Evolutionary conservation across 2,329 filamentous ascomycete species (phyloP), one percentile per base, ranked within the genome.

Genomic region (Trichophyton benhamiae): DNA sequence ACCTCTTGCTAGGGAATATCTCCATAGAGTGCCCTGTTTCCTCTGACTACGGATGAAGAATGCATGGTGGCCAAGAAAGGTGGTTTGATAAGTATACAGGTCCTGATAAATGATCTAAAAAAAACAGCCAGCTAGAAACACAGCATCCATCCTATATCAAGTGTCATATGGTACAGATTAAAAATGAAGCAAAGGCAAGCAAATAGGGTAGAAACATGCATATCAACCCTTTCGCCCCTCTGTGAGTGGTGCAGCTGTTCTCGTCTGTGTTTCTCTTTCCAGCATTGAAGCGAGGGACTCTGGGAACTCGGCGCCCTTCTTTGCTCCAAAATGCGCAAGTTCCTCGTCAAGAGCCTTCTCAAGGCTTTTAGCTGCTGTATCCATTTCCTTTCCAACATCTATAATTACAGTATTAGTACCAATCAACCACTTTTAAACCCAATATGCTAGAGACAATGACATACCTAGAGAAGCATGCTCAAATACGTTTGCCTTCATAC

Each of bases 401-500:
- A 63, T 59, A 62, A 15, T 7, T 53, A 6, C 55, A 59, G 20
- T 41, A 57, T 64, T 63, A 65, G 62, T 15, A 59, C 48, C 49
- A 60, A 49, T 33, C 42, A 36, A 2, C 33, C 15, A 44, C 33
- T 63, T 27, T 65, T 52, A 22, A 22, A n/a, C 30, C 17, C 27
- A 36, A 25, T 15, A 65, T 13, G 58, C 49, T 52, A 9, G 36
- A 42, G 22, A 42, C 41, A n/a, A 38, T 49, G 66, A 65, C 75
- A 65, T 81, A 87, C 87, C 86, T 63, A 91, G 72, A 62, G 82
- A 82, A 69, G 87, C 85, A 74, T 89, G 91, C 71, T 96, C 89
- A 85, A 88, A 99, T 58, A 97, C 83, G 72, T 99, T 96, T 60
- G 94, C 94, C 81, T 99, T 99, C 91, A 99, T 95, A 69, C 94